Percentiles rank a stretch among this genome's conserved stretches.
Conservation (phyloP, 306 rosid genomes). For the Phaseolus lunatus region DNA sequence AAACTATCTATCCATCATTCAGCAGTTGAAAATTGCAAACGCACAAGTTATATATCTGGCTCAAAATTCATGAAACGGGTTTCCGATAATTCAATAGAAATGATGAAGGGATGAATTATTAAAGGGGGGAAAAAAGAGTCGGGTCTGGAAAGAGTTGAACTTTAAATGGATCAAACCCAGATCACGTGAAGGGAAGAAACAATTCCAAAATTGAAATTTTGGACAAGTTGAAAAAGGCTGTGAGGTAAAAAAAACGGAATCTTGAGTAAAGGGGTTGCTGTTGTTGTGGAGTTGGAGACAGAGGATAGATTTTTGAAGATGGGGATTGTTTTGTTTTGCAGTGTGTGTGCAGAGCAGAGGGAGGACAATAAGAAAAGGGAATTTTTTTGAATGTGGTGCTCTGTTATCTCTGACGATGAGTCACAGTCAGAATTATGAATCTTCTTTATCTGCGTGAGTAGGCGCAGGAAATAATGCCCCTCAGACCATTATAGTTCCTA, state of each 20-base stretch:
- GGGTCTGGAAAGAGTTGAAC: conserved; percentile 2
- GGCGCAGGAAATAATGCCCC: conserved; percentile 38
- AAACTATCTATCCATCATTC: conserved; percentile 20
- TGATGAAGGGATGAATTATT: conserved; percentile 1
- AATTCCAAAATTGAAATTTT: conserved; percentile 29
- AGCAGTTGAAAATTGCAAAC: conserved; percentile 27
- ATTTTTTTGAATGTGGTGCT: conserved; percentile 59
- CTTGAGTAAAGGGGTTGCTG: conserved; percentile 35
- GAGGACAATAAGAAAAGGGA: conserved; percentile 46
- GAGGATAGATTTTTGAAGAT: conserved; percentile 50
- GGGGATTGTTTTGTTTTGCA: conserved; percentile 37
- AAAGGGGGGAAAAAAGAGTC: neutral
- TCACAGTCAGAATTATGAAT: conserved; percentile 43
- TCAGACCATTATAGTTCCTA: conserved; percentile 16
- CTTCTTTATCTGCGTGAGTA: conserved; percentile 41
- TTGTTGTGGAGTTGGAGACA: conserved; percentile 42
- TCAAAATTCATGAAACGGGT: neutral
- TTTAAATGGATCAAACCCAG: conserved; percentile 29
- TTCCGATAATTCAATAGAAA: neutral
- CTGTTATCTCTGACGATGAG: conserved; percentile 50
- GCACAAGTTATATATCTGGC: conserved; percentile 6
- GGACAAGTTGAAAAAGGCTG: conserved; percentile 24
- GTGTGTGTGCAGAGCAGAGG: conserved; percentile 18
- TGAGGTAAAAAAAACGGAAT: conserved; percentile 31
- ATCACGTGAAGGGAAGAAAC: conserved; percentile 31